Evolutionary conservation across 2,329 filamentous ascomycete species (phyloP).

Genomic region (Xylariaceae sp.): DNA sequence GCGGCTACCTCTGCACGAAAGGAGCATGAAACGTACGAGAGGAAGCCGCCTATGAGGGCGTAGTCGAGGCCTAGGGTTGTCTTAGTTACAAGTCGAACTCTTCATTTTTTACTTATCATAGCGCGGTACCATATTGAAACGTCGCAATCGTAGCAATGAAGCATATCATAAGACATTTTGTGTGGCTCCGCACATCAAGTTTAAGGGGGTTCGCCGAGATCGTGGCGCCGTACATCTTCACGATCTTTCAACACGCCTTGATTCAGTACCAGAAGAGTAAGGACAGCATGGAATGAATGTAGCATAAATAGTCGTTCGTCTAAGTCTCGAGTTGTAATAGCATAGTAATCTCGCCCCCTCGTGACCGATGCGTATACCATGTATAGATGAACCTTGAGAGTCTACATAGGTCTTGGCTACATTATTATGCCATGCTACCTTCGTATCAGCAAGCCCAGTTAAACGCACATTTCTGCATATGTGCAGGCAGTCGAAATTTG

Average conservation of each 20-base stretch:
- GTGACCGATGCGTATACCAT: no score
- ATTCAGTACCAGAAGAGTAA: neutral
- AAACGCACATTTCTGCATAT: neutral
- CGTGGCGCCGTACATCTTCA: constrained; percentile 29
- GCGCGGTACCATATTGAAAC: constrained; percentile 40
- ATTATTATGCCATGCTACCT: constrained; percentile 4
- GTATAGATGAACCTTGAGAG: no score
- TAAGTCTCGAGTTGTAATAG: no score
- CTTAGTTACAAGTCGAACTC: neutral
- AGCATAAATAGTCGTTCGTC: neutral
- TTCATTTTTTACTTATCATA: no score
- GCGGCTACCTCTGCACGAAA: neutral
- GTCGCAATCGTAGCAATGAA: constrained; percentile 40
- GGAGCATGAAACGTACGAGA: constrained; percentile 30
- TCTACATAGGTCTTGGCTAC: neutral
- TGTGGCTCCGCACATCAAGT: constrained; percentile 39
- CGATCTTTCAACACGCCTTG: constrained; percentile 1
- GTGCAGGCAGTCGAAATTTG: neutral
- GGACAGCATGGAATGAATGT: neutral
- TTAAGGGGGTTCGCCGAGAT: constrained; percentile 40
- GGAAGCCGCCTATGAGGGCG: constrained; percentile 43
- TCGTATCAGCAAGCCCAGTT: neutral
- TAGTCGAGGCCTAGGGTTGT: constrained; percentile 40
- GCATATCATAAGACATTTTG: constrained; percentile 40
- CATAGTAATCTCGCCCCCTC: no score